These are phyloP conservation scores for Begonia masoniana DNA, from an alignment of 306 rosid species.

Conservation along the genomic window DNA sequence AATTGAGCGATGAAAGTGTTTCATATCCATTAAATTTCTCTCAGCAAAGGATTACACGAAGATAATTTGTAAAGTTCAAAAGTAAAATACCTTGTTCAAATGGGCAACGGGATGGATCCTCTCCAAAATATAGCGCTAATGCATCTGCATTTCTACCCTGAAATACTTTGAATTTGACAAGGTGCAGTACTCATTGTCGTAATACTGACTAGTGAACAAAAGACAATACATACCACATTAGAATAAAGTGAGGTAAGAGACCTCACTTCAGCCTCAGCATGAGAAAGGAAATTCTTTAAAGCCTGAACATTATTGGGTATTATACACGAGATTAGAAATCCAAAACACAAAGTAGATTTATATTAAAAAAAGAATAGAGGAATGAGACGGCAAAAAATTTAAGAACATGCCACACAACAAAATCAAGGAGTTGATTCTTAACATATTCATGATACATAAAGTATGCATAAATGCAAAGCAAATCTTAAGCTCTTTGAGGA, in stretches of 20 bases:
- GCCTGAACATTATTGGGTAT: slow-evolving; percentile 5
- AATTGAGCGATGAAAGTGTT: too few species aligned
- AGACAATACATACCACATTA: slow-evolving; percentile 7
- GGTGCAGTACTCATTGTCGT: not conserved
- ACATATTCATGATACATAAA: too few species aligned
- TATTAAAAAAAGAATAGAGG: too few species aligned
- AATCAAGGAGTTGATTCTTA: too few species aligned
- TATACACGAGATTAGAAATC: not conserved
- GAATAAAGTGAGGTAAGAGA: slow-evolving; percentile 14
- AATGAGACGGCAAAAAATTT: too few species aligned
- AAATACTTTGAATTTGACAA: not conserved
- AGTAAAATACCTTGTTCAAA: slow-evolving; percentile 12
- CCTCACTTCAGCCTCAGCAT: slow-evolving; percentile 15
- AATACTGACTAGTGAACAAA: not conserved
- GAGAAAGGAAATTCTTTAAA: slow-evolving; percentile 12
- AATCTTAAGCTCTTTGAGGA: too few species aligned
- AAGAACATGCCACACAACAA: too few species aligned
- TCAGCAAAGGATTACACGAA: too few species aligned
- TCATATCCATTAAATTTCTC: too few species aligned
- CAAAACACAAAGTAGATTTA: too few species aligned
- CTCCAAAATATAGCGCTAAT: slow-evolving; percentile 14
- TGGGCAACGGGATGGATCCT: slow-evolving; percentile 17
- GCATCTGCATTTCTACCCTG: slow-evolving; percentile 21
- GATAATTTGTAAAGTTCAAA: not conserved
- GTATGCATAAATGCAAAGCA: too few species aligned